Base-by-base conservation (phyloP, 148 eudicot species). In the Fagopyrum homotropicum region DNA sequence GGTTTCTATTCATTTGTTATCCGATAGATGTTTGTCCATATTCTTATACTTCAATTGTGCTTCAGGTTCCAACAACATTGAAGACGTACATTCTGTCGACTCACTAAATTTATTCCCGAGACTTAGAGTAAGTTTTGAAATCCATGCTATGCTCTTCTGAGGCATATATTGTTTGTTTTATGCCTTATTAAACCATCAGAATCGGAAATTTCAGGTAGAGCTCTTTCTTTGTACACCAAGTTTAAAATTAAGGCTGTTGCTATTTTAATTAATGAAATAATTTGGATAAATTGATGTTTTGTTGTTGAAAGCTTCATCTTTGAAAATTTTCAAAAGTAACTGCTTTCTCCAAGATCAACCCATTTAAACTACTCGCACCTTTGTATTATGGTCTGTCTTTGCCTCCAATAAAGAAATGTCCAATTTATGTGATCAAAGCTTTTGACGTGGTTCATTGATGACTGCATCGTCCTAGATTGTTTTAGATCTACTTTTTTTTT, bases 31-130 rank as follows among this genome's bases (percentile, higher is more conserved):
- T 61, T 22, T n/a, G 48, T 17, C 75, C 5, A 78, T 68, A 61
- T n/a, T 48, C 55, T 73, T 44, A 76, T 71, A 19, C 49, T 73
- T 66, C 35, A 81, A 79, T 30, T 54, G 4, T 79, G 71, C 63
- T 82, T 72, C 86, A 94, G 98, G 98, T 77, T 86, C 89, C 68
- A 94, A 94, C 79, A 77, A 75, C 81, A 87, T 94, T 81, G 84
- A 81, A 55, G 93, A 94, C 79, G 76, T 84, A 59, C 78, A 87
- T 56, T 94, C 97, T 78, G 77, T 91, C 75, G 93, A 94, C 79
- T 84, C 98, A 4, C 85, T 91, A 51, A 94, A 94, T 77, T 80
- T 78, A 59, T 94, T 88, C 75, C 98, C 97, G 9, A 82, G 73
- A 16, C 79, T 94, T 75, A 78, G 61, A 79, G 98, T 94, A 83